phyloP scores from a whole-genome alignment of 2,329 filamentous ascomycete genomes.

The Arachnopeziza araneosa region DNA sequence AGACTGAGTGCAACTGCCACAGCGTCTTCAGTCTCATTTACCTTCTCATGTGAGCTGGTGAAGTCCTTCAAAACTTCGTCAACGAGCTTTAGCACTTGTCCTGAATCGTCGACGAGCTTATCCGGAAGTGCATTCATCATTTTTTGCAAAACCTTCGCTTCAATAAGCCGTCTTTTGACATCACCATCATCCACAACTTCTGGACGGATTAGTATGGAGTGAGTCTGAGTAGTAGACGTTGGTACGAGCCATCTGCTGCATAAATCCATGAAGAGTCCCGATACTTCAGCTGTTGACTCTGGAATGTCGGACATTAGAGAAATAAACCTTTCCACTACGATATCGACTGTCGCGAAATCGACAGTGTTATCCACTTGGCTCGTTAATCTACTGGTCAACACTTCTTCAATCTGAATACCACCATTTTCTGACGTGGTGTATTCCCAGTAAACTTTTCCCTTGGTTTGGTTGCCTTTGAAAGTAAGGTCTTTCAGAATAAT shows the following conservation, averaged over 20 bases:
- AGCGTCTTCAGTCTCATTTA: constrained; percentile 43
- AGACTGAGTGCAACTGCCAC: constrained; percentile 52
- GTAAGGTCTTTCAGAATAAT: constrained; percentile 49
- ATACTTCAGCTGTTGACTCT: constrained; percentile 39
- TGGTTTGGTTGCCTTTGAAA: constrained; percentile 42
- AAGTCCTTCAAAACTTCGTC: constrained; percentile 47
- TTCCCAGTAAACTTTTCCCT: constrained; percentile 41
- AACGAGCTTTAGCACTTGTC: constrained; percentile 59
- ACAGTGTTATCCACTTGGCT: background rate
- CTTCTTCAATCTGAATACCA: constrained; percentile 45
- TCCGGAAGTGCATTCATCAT: constrained; percentile 60
- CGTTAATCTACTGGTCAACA: background rate
- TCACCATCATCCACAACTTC: constrained; percentile 33
- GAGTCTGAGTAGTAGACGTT: constrained; percentile 13
- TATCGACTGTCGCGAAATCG: constrained; percentile 32
- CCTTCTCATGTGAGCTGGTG: constrained; percentile 34
- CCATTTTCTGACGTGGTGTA: constrained; percentile 43
- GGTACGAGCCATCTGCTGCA: constrained; percentile 52
- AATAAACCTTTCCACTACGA: constrained; percentile 42
- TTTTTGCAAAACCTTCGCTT: constrained; percentile 58
- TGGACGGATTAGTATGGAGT: constrained; percentile 26
- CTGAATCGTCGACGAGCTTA: constrained; percentile 57
- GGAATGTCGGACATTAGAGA: constrained; percentile 40
- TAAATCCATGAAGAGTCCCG: constrained; percentile 54
- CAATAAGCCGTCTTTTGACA: constrained; percentile 44